Conservation (phyloP, 768 basidiomycete genomes). For the Suillus lakei region DNA sequence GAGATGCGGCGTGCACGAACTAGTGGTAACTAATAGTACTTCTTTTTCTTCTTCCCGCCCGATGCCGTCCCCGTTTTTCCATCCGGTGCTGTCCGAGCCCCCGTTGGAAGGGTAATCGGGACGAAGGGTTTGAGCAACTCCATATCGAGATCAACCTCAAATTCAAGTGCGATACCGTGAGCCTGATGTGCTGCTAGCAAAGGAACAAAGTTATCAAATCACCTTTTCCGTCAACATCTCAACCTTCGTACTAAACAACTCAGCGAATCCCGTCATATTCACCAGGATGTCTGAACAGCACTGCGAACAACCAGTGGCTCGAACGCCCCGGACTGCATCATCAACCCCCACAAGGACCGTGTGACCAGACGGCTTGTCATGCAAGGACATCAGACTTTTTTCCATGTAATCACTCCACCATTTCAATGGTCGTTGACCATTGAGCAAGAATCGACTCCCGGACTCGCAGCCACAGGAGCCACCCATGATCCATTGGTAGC, state of each 20-base stretch:
- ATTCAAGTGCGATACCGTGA: neutral
- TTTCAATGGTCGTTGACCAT: neutral
- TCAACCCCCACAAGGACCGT: neutral
- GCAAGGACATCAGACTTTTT: conserved; percentile 2
- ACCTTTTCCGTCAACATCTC: conserved; percentile 7
- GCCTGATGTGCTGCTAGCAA: neutral
- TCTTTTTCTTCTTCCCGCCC: neutral
- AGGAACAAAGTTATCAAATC: neutral
- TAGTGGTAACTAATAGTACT: neutral
- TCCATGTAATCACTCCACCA: conserved; percentile 19
- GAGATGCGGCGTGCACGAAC: neutral
- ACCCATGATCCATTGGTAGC: conserved; percentile 6
- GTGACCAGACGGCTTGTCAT: conserved; percentile 8
- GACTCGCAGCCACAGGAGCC: conserved; percentile 2
- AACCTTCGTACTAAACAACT: neutral
- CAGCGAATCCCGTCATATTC: conserved; percentile 6
- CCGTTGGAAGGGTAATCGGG: neutral
- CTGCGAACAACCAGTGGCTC: neutral
- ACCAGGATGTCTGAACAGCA: conserved; percentile 3
- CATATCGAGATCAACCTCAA: conserved; percentile 17
- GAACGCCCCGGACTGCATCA: neutral
- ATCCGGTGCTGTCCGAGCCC: too few relatives aligned
- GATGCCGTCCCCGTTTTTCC: too few relatives aligned
- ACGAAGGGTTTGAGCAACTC: conserved; percentile 2
- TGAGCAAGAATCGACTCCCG: neutral